A percentile compares a stretch with the other conserved stretches of the same genome.
phyloP scores from a whole-genome alignment of 225 moss, liverwort and hornwort species.

The Antitrichia curtipendula region DNA sequence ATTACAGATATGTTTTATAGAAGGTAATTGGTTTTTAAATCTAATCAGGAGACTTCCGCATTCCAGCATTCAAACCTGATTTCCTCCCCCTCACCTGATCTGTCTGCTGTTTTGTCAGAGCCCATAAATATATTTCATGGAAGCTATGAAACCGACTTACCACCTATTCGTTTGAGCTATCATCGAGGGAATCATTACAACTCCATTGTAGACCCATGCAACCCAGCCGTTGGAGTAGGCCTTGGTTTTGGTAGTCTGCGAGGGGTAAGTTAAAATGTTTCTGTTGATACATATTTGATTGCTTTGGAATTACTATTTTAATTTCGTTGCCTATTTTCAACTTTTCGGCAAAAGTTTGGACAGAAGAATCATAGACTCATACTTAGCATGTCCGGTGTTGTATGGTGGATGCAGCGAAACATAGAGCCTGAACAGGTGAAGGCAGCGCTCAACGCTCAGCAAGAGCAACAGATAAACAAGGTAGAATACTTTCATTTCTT shows the following conservation, averaged over 20 bases:
- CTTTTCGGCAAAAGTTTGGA: not conserved
- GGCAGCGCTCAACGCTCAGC: constrained; percentile 89
- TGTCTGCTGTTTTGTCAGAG: constrained; percentile 42
- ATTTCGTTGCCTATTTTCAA: not conserved
- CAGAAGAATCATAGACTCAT: not conserved
- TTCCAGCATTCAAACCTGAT: not conserved
- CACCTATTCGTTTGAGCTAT: constrained; percentile 98
- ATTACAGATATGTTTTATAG: not conserved
- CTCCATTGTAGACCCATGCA: constrained; percentile 81
- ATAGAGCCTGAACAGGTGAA: constrained; percentile 95
- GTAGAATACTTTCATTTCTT: constrained; percentile 4
- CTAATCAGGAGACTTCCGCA: not conserved
- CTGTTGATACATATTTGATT: constrained; percentile 1
- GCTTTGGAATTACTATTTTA: not conserved
- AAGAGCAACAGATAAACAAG: constrained; percentile 98
- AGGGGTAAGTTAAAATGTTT: constrained; percentile 65
- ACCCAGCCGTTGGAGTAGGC: constrained; percentile 91
- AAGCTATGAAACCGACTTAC: constrained; percentile 94
- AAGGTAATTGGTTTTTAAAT: not conserved
- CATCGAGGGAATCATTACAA: constrained; percentile 98
- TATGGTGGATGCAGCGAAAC: constrained; percentile 60
- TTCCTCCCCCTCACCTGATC: not conserved
- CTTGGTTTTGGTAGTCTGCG: constrained; percentile 97
- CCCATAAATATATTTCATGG: constrained; percentile 97
- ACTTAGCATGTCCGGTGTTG: not conserved